Percentiles rank a stretch among this genome's conserved stretches.
Conservation (phyloP, 352 stramenopile genomes). For the Phytophthora pistaciae region DNA sequence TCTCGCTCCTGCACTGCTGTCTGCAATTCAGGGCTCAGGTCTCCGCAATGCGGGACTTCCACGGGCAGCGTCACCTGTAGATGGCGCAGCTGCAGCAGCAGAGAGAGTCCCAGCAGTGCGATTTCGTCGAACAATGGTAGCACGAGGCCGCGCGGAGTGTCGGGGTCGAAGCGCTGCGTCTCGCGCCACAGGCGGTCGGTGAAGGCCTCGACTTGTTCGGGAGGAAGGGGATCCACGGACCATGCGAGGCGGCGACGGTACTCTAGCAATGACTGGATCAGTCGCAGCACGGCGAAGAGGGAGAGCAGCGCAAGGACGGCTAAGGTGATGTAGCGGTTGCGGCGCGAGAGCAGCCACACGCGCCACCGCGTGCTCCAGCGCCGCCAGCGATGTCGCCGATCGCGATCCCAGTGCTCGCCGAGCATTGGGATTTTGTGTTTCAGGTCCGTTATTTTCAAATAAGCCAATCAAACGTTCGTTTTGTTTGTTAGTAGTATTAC, state of each 20-base stretch:
- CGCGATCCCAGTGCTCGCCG: conserved; percentile 13
- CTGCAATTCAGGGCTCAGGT: conserved; percentile 45
- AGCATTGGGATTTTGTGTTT: background rate
- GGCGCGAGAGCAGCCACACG: conserved; percentile 23
- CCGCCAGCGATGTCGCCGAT: conserved; percentile 20
- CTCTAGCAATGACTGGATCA: conserved; percentile 7
- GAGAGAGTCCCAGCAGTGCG: conserved; percentile 59
- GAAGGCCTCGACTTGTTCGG: conserved; percentile 31
- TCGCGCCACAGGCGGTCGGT: conserved; percentile 31
- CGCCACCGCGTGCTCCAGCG: conserved; percentile 26
- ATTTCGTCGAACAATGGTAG: conserved; percentile 67
- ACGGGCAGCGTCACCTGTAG: conserved; percentile 55
- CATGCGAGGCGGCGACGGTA: conserved; percentile 12
- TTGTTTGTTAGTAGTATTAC: too few relatives aligned
- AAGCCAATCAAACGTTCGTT: too few relatives aligned
- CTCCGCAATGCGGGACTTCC: conserved; percentile 71
- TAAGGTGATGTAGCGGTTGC: background rate
- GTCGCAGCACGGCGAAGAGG: conserved; percentile 1
- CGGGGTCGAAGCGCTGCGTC: conserved; percentile 22
- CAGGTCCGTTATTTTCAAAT: too few relatives aligned
- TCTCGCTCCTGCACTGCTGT: conserved; percentile 30
- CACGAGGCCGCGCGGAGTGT: conserved; percentile 47
- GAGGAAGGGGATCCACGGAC: background rate
- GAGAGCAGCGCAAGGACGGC: background rate
- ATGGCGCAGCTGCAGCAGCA: conserved; percentile 60